phyloP scores from a whole-genome alignment of 495 filamentous ascomycete genomes.

The Hypoxylon perforatum region DNA sequence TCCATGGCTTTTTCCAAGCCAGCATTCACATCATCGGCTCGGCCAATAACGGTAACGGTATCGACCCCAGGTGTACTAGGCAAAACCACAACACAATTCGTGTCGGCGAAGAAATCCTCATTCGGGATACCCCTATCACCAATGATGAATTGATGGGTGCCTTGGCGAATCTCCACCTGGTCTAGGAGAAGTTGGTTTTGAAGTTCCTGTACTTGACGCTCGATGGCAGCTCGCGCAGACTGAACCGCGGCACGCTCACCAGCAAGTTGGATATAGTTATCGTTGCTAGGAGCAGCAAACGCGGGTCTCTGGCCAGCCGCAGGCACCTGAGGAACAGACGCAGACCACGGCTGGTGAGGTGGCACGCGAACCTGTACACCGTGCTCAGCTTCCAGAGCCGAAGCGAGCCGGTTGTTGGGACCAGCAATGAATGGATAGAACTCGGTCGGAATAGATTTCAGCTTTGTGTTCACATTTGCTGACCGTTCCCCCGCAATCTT shows the following conservation, averaged over 20 bases:
- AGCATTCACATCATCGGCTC: conserved; percentile 72
- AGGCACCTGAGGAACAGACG: conserved; percentile 74
- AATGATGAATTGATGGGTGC: conserved; percentile 90
- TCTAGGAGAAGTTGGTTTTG: conserved; percentile 74
- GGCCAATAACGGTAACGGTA: conserved; percentile 84
- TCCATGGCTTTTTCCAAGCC: conserved; percentile 84
- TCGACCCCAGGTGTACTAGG: conserved; percentile 81
- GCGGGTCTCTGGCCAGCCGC: conserved; percentile 69
- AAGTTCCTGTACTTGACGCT: conserved; percentile 77
- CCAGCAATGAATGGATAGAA: conserved; percentile 97
- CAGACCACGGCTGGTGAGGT: conserved; percentile 77
- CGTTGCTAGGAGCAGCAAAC: conserved; percentile 71
- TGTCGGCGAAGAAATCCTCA: conserved; percentile 87
- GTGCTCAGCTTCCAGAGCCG: conserved; percentile 70
- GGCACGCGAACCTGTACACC: conserved; percentile 82
- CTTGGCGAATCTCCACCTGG: conserved; percentile 77
- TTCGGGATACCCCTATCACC: conserved; percentile 79
- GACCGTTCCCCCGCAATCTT: conserved; percentile 86
- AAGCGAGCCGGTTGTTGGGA: conserved; percentile 73
- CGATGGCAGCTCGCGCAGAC: conserved; percentile 80
- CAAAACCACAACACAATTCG: conserved; percentile 87
- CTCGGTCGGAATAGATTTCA: conserved; percentile 87
- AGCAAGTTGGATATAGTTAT: conserved; percentile 80
- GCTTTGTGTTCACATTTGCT: conserved; percentile 77
- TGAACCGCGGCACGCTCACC: conserved; percentile 88